These are phyloP conservation scores for Psilocybe azurescens DNA, from an alignment of 768 basidiomycete species.

Conservation along the genomic window DNA sequence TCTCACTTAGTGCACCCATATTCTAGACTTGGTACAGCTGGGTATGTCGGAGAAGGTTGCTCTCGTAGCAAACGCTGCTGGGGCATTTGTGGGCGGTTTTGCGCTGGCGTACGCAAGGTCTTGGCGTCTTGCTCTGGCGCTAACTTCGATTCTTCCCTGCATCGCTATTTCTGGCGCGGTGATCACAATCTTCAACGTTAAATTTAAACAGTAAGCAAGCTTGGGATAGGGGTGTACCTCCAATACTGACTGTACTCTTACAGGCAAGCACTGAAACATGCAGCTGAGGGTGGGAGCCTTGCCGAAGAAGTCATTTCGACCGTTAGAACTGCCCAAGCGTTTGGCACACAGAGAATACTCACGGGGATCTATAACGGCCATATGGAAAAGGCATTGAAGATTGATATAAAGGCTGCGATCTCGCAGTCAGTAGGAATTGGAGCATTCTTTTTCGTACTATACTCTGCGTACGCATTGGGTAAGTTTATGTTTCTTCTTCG, in stretches of 20 bases:
- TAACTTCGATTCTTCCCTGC: slow-evolving; percentile 81
- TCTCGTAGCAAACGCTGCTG: slow-evolving; percentile 60
- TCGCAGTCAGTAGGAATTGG: slow-evolving; percentile 65
- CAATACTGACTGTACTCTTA: background rate
- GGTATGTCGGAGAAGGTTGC: slow-evolving; percentile 90
- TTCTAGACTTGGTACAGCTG: slow-evolving; percentile 81
- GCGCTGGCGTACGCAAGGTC: slow-evolving; percentile 67
- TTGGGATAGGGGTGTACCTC: background rate
- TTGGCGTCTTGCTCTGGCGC: slow-evolving; percentile 84
- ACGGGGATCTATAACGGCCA: slow-evolving; percentile 66
- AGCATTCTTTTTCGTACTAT: slow-evolving; percentile 83
- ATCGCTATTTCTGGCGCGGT: slow-evolving; percentile 72
- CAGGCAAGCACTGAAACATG: slow-evolving; percentile 57
- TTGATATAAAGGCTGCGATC: slow-evolving; percentile 61
- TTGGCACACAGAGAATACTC: slow-evolving; percentile 76
- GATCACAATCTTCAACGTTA: slow-evolving; percentile 62
- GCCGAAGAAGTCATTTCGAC: slow-evolving; percentile 94
- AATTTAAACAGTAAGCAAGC: slow-evolving; percentile 63
- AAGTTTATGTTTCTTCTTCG: slow-evolving; percentile 18
- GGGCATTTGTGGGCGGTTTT: slow-evolving; percentile 81
- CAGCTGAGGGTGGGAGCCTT: slow-evolving; percentile 80
- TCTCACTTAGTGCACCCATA: slow-evolving; percentile 11
- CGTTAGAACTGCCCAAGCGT: slow-evolving; percentile 87
- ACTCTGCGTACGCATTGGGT: slow-evolving; percentile 71
- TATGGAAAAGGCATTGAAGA: slow-evolving; percentile 52